These are phyloP conservation scores for Botrytis tulipae DNA, from an alignment of 2,329 filamentous ascomycete genomes.

Conservation along the genomic window DNA sequence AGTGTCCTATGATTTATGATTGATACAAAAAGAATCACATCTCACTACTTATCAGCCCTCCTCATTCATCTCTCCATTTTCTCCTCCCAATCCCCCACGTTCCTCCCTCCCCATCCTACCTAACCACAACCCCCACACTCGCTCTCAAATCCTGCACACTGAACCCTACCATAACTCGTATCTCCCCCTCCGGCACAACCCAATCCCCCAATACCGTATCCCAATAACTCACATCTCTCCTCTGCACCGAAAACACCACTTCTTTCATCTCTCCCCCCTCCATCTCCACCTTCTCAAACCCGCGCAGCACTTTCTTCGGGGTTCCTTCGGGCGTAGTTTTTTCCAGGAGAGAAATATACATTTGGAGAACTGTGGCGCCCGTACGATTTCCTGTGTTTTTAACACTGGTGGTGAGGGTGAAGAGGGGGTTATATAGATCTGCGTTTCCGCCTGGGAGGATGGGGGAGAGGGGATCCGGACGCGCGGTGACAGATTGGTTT, in stretches of 20 bases:
- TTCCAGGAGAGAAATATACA: conserved; percentile 37
- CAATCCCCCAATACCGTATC: conserved; percentile 74
- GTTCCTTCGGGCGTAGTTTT: not conserved
- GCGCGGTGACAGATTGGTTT: conserved; percentile 21
- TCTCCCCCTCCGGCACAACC: conserved; percentile 46
- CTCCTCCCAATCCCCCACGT: too few relatives aligned
- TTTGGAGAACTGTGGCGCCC: conserved; percentile 35
- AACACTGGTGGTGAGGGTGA: conserved; percentile 47
- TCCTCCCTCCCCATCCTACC: not conserved
- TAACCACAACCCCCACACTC: not conserved
- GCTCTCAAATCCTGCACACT: conserved; percentile 28
- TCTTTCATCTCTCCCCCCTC: conserved; percentile 60
- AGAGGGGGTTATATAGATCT: conserved; percentile 53
- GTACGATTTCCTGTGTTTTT: conserved; percentile 49
- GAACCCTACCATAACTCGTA: conserved; percentile 27
- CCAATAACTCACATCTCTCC: conserved; percentile 85
- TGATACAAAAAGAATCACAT: not conserved
- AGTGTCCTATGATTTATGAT: not conserved
- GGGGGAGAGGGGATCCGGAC: conserved; percentile 35
- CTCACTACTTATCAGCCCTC: not conserved
- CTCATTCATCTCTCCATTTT: not conserved
- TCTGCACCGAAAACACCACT: conserved; percentile 67
- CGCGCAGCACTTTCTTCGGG: conserved; percentile 62
- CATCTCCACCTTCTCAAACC: conserved; percentile 73
- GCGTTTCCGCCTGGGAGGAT: conserved; percentile 53